Base-by-base conservation (phyloP, 148 eudicot genomes). In the Rhododendron ovatum region DNA sequence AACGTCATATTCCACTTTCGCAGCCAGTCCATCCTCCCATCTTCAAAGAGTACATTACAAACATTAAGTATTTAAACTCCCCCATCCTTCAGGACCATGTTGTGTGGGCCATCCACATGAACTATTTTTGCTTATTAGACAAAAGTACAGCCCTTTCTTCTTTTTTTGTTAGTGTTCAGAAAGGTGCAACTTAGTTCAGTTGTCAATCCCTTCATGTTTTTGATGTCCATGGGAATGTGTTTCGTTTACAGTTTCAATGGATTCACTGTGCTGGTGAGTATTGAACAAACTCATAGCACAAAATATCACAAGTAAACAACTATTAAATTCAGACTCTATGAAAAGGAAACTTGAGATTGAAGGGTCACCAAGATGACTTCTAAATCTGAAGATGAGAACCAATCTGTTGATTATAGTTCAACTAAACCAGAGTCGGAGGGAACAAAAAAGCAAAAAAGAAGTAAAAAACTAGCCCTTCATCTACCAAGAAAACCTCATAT, bases 21-120 rank as follows among this genome's bases (percentile, higher is more conserved):
- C 93, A 80, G 91, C 90, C 83, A 97, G 91, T 73, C 93, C 93
- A 89, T 94, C 98, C 91, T 97, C 99, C 99, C 99, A 97, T 91
- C 99, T 96, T 88, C 81, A 91, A 80, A 77, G 28, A 81, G 79
- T 30, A 77, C 30, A 53, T 28, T 17, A 37, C 28, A 74, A 59
- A n/a, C 20, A 43, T 82, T 83, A 48, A 76, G 73, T 30, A 77
- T 83, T 37, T 59, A 82, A 37, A 57, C 48, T 37, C 73, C 48
- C 28, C 71, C 69, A 28, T 33, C 7, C 30, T 14, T 59, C 47
- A 53, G 9, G 83, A 15, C 71, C 71, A 15, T 35, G 3, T 12
- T 10, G 4, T 35, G 71, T 59, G 43, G 41, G 15, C 24, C 30
- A 33, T 57, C 84, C 48, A 82, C 45, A 7, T 81, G 83, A 35